Conservation (phyloP, 78 protist genomes). For the Dictyostelium firmibasis region DNA sequence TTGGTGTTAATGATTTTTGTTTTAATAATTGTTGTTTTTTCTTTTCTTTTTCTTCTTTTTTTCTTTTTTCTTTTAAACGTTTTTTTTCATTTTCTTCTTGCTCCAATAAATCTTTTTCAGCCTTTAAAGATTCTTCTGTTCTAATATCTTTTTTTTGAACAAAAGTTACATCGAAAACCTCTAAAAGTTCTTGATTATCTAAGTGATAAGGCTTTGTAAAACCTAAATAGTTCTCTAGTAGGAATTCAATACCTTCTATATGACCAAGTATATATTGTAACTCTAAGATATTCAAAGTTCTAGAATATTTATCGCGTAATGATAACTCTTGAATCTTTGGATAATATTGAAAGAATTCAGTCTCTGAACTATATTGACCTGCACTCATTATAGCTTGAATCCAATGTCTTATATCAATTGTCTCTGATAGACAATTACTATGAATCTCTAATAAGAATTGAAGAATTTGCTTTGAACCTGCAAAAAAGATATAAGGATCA, state of each 20-base stretch:
- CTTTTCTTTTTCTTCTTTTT: slow-evolving; percentile 2
- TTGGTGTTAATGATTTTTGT: neutral
- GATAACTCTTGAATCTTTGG: slow-evolving; percentile 7
- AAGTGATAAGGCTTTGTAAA: neutral
- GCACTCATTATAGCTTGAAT: neutral
- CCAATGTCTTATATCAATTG: neutral
- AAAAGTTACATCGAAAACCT: neutral
- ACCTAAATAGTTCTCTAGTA: neutral
- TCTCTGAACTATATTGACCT: neutral
- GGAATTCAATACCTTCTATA: neutral
- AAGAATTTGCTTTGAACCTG: neutral
- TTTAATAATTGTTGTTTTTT: neutral
- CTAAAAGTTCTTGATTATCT: neutral
- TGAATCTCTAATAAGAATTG: neutral
- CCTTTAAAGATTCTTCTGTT: slow-evolving; percentile 10
- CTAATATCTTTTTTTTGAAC: neutral
- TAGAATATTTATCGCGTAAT: neutral
- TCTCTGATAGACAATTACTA: neutral
- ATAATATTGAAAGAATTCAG: neutral
- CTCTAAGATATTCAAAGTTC: slow-evolving; percentile 1
- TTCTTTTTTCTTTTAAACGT: neutral
- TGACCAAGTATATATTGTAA: neutral
- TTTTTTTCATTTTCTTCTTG: slow-evolving; percentile 23
- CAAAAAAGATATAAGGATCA: slow-evolving; percentile 15
- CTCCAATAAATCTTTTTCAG: neutral